Evolutionary conservation across 2,329 filamentous ascomycete genomes (phyloP).

Genomic region (Epichloe aotearoae): DNA sequence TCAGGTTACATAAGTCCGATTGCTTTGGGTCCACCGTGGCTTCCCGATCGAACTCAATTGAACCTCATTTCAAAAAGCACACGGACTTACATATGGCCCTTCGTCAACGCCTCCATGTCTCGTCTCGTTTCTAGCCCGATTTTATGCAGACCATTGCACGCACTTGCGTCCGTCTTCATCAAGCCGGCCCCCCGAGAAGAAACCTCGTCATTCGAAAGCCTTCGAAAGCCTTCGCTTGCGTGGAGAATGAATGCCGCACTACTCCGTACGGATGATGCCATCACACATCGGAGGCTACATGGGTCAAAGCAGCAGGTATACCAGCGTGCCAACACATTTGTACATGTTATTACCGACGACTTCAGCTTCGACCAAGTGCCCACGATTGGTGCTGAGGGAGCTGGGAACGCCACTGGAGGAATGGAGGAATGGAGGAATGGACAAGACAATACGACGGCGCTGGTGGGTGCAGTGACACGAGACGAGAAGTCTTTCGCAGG

Average conservation of each 20-base stretch:
- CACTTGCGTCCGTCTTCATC: not conserved
- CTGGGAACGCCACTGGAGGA: not conserved
- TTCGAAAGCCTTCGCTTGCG: not conserved
- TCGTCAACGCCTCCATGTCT: not conserved
- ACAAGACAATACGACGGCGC: not conserved
- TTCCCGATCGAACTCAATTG: constrained; percentile 1
- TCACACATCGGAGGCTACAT: not conserved
- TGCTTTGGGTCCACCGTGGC: constrained; percentile 1
- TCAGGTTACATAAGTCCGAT: not conserved
- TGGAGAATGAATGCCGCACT: not conserved
- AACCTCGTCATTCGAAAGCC: not conserved
- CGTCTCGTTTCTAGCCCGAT: not conserved
- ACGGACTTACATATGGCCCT: not conserved
- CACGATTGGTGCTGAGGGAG: not conserved
- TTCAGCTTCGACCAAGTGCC: not conserved
- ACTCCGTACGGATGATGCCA: too few species aligned
- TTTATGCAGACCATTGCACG: not conserved
- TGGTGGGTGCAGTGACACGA: not conserved
- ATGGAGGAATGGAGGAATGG: not conserved
- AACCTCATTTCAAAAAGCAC: not conserved
- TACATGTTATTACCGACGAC: not conserved
- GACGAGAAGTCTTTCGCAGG: not conserved
- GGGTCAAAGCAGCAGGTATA: not conserved
- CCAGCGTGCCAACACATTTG: not conserved
- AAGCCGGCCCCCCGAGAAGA: not conserved